phyloP scores from a whole-genome alignment of 164 flowering plant genomes.

The Sextonia rubra region DNA sequence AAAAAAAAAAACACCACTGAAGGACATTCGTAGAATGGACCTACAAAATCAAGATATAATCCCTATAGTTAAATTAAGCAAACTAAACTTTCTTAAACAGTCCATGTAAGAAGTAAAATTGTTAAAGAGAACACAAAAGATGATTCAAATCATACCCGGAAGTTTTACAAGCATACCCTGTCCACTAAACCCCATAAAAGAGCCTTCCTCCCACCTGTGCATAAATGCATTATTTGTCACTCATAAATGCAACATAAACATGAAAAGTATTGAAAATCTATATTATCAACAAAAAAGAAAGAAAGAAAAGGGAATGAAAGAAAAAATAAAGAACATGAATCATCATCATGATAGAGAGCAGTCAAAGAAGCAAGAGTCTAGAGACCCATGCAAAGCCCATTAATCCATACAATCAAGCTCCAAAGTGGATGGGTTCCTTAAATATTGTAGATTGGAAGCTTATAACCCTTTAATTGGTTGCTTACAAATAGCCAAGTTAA shows the following conservation, averaged over 20 bases:
- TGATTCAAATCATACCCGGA: constrained; percentile 22
- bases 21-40: background rate
- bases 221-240: constrained; percentile 6
- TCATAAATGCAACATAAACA: background rate
- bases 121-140: background rate
- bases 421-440: no score
- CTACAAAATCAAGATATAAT: background rate
- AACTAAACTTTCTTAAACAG: no score
- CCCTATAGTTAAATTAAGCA: background rate
- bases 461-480: no score
- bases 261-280: background rate
- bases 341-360: background rate
- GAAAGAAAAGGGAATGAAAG: background rate
- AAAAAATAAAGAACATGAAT: background rate
- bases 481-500: no score
- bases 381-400: no score
- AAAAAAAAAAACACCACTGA: no score
- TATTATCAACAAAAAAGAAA: background rate
- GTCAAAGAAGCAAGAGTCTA: background rate
- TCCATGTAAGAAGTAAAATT: background rate
- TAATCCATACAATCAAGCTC: no score
- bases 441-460: no score
- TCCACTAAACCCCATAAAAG: constrained; percentile 23
- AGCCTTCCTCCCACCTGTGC: constrained; percentile 41
- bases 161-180: constrained; percentile 22